Percentiles rank a stretch among this genome's conserved stretches.
phyloP scores from a whole-genome alignment of 2,329 filamentous ascomycete genomes.

The Plenodomus biglobosus region DNA sequence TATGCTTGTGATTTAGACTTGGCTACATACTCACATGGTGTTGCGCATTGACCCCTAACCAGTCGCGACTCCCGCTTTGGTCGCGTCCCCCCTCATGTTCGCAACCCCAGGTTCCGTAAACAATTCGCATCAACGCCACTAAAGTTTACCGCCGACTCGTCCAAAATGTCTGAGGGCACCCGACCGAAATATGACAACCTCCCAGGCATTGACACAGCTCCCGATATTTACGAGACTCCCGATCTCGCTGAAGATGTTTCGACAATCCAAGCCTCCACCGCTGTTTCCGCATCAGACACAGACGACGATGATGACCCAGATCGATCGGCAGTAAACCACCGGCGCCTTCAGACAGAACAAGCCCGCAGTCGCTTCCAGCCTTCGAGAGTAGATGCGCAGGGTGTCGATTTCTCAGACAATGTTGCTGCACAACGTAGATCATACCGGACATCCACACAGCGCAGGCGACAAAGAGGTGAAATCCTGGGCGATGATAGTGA shows the following conservation, averaged over 20 bases:
- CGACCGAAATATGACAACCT: slow-evolving; percentile 54
- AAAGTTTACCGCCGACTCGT: slow-evolving; percentile 2
- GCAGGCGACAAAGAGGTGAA: slow-evolving; percentile 64
- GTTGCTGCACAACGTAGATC: slow-evolving; percentile 75
- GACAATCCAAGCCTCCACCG: slow-evolving; percentile 62
- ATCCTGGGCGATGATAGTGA: slow-evolving; percentile 72
- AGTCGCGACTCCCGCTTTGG: slow-evolving; percentile 21
- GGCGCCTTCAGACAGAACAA: slow-evolving; percentile 72
- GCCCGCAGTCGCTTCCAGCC: slow-evolving; percentile 80
- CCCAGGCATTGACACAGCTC: slow-evolving; percentile 69
- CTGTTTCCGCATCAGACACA: slow-evolving; percentile 53
- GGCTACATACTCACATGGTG: neutral
- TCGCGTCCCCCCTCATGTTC: slow-evolving; percentile 19
- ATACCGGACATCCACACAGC: slow-evolving; percentile 73
- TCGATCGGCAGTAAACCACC: slow-evolving; percentile 65
- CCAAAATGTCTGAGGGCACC: slow-evolving; percentile 35
- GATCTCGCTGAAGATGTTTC: slow-evolving; percentile 89
- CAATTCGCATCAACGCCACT: slow-evolving; percentile 7
- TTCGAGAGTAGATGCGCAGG: slow-evolving; percentile 71
- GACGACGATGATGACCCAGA: slow-evolving; percentile 48
- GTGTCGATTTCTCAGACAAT: slow-evolving; percentile 87
- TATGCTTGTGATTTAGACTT: neutral
- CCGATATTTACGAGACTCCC: slow-evolving; percentile 95
- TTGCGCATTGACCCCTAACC: neutral
- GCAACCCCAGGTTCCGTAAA: slow-evolving; percentile 1